These are phyloP conservation scores for Sphaerosporella brunnea DNA, from an alignment of 495 filamentous ascomycete species.

Conservation along the genomic window DNA sequence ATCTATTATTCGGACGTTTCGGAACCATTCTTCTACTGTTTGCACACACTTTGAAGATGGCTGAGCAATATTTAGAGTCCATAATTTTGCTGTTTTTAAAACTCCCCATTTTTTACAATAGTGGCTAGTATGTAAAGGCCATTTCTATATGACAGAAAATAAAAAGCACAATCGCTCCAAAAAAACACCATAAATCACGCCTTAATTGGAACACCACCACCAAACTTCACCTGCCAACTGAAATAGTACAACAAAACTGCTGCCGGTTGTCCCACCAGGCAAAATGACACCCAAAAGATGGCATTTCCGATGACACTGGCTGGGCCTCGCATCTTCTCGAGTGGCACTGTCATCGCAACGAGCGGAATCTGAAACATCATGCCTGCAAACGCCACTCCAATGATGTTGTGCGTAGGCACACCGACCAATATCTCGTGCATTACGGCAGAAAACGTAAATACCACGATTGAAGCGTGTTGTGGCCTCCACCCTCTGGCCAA, in stretches of 20 bases:
- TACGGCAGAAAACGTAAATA: constrained; percentile 72
- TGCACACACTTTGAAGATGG: too few species aligned
- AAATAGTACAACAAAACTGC: constrained; percentile 87
- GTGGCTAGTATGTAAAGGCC: too few species aligned
- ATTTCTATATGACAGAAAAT: too few species aligned
- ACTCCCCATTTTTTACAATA: too few species aligned
- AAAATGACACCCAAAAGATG: constrained; percentile 82
- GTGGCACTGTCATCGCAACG: constrained; percentile 55
- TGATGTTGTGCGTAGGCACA: constrained; percentile 85
- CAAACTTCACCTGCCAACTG: constrained; percentile 96
- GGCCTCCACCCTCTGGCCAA: constrained; percentile 62
- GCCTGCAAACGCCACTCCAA: constrained; percentile 78
- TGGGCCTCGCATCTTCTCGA: constrained; percentile 60
- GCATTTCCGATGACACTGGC: constrained; percentile 69
- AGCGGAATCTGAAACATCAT: constrained; percentile 89
- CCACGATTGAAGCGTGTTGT: constrained; percentile 47
- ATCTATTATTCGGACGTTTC: too few species aligned
- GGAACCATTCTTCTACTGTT: too few species aligned
- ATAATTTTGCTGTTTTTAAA: too few species aligned
- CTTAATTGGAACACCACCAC: too few species aligned
- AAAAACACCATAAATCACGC: too few species aligned
- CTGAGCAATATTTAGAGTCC: too few species aligned
- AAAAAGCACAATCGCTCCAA: too few species aligned
- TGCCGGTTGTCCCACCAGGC: constrained; percentile 79
- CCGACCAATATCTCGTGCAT: constrained; percentile 88